Percentiles rank a stretch among this genome's conserved stretches.
phyloP scores from a whole-genome alignment of 2,329 filamentous ascomycete species.

The Coleophoma eucalyptorum region DNA sequence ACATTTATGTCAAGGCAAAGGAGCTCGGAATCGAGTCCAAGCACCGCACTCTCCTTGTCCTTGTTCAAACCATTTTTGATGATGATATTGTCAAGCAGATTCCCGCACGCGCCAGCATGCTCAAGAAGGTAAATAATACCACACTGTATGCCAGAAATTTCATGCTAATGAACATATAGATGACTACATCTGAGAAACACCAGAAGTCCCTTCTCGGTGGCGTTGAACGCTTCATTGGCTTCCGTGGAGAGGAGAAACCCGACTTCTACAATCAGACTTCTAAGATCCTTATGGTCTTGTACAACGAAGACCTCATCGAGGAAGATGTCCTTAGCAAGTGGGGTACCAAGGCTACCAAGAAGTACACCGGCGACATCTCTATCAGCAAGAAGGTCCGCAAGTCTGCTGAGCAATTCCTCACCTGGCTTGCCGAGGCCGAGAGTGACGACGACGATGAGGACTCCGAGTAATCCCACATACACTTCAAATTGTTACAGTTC shows the following conservation, averaged over 20 bases:
- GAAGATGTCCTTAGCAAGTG: conserved; percentile 89
- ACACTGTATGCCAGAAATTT: too few relatives aligned
- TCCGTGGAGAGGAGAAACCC: conserved; percentile 69
- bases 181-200: conserved; percentile 87
- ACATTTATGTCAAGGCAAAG: conserved; percentile 95
- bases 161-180: conserved; percentile 33
- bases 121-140: conserved; percentile 72
- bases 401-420: conserved; percentile 88
- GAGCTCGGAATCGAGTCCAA: conserved; percentile 92
- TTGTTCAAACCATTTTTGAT: conserved; percentile 91
- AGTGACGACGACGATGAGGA: conserved; percentile 67
- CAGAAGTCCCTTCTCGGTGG: conserved; percentile 95
- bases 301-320: conserved; percentile 82
- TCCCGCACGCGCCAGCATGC: conserved; percentile 74
- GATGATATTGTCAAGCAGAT: conserved; percentile 88
- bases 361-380: conserved; percentile 78
- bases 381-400: conserved; percentile 95
- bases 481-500: not conserved
- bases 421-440: conserved; percentile 87
- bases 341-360: conserved; percentile 96
- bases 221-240: conserved; percentile 83
- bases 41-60: conserved; percentile 87
- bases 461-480: conserved; percentile 42
- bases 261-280: conserved; percentile 75
- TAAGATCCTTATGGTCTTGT: conserved; percentile 84